Base-by-base conservation (phyloP, 2,329 filamentous ascomycete genomes). In the Zasmidium cellare region DNA sequence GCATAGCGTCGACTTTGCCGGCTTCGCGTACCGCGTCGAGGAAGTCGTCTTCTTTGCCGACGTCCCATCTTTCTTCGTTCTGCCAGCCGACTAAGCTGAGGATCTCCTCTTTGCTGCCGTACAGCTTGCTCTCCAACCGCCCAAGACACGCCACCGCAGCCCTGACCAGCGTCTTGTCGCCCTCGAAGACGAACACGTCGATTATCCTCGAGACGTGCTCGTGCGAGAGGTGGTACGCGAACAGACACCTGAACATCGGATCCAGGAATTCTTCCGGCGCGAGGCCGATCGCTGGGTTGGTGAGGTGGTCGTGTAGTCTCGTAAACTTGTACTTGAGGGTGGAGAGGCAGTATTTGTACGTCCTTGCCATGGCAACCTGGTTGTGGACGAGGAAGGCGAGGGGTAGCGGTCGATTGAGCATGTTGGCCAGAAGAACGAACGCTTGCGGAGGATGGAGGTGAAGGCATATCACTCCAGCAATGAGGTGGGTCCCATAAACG, bases 121-220 rank as follows among this genome's bases (percentile, higher is more conserved):
- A 82, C 1, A 84, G 70, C 55, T 74, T 79, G 11, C 75, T 74
- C 68, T 87, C 84, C 1, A 85, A 65, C 6, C 72, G 70, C 0
- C 74, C 72, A 19, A 94, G 72, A 18, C 90, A 77, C 0, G 87
- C 90, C 0, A 92, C 86, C 0, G 84, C 88, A 1, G 88, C 88
- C 0, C 89, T 79, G 6, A 93, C 82, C 0, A 92, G 77, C 1
- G 90, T 79, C 1, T 83, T 79, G 63, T 96, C 91, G 23, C 90
- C 89, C 69, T 96, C 91, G 63, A 96, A 91, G 2, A 90, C 85
- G 65, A 90, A 91, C 0, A 93, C 84, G 63, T 96, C 91, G 89
- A 89, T 93, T 12, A 94, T 74, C 1, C 91, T 79, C 1, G 86
- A 84, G 3, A 86, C 88, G 65, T 18, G 74, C 63, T 51, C 85